These are phyloP conservation scores for Coffea humblotiana DNA, from an alignment of 305 asterid species.

Conservation along the genomic window DNA sequence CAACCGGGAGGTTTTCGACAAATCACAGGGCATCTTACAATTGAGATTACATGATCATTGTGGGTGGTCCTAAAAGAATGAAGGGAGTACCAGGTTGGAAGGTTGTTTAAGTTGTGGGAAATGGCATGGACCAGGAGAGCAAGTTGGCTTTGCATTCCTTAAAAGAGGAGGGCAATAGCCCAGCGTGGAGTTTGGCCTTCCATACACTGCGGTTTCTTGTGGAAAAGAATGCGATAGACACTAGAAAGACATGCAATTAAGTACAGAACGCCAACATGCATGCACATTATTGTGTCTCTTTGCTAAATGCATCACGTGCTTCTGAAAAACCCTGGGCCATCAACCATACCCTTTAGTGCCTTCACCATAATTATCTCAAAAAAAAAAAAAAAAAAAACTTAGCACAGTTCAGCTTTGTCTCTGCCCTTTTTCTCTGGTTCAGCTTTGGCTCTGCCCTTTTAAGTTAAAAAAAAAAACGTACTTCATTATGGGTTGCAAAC, in stretches of 20 bases:
- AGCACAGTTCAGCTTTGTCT: neutral
- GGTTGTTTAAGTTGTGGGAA: slow-evolving; percentile 9
- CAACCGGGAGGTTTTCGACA: neutral
- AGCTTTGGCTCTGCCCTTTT: neutral
- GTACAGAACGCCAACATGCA: slow-evolving; percentile 13
- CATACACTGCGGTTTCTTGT: slow-evolving; percentile 27
- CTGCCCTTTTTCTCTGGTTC: neutral
- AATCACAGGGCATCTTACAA: neutral
- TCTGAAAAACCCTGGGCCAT: slow-evolving; percentile 17
- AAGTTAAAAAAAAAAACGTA: too few species aligned
- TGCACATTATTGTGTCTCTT: slow-evolving; percentile 20
- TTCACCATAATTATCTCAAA: neutral
- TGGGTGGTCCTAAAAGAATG: slow-evolving; percentile 14
- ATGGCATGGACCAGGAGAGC: slow-evolving; percentile 28
- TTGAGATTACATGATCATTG: neutral
- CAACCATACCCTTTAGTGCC: neutral
- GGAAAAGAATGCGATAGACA: neutral
- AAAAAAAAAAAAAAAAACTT: neutral
- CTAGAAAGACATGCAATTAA: neutral
- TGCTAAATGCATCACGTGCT: slow-evolving; percentile 21
- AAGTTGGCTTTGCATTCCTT: slow-evolving; percentile 5
- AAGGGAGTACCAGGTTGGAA: slow-evolving; percentile 21
- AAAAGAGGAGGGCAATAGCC: slow-evolving; percentile 29
- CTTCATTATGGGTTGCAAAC: too few species aligned
- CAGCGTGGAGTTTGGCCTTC: slow-evolving; percentile 42